Conservation (phyloP, 345 rosid genomes). For the Eucalyptus pauciflora region DNA sequence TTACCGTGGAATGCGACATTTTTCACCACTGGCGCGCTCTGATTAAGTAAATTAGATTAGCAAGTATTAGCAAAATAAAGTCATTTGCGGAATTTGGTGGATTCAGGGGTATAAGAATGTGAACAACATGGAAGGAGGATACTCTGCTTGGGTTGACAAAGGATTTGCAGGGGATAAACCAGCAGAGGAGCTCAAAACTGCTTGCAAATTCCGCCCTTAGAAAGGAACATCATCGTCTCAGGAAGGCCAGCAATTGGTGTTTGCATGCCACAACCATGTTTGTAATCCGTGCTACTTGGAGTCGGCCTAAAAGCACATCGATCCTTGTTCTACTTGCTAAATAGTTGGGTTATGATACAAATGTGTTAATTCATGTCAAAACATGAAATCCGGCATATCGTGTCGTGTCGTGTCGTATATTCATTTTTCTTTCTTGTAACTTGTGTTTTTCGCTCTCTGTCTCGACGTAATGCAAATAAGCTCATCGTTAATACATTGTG, state of each 20-base stretch:
- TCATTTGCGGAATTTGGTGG: neutral
- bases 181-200: constrained; percentile 27
- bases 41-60: neutral
- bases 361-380: neutral
- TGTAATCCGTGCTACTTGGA: neutral
- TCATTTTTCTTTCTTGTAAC: neutral
- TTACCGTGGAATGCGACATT: neutral
- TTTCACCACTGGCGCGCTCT: neutral
- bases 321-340: neutral
- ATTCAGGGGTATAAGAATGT: constrained; percentile 25
- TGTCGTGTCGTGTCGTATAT: accelerated
- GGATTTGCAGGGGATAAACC: constrained; percentile 27
- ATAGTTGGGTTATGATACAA: neutral
- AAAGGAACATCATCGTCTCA: neutral
- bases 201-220: constrained; percentile 28
- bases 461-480: neutral
- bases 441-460: neutral
- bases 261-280: neutral
- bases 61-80: neutral
- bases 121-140: constrained; percentile 38
- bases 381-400: neutral
- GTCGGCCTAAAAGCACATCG: neutral
- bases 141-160: constrained; percentile 38
- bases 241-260: neutral
- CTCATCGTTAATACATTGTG: neutral